Evolutionary conservation across 1,284 basidiomycete species (phyloP).

Genomic region (Schizopora paradoxa): DNA sequence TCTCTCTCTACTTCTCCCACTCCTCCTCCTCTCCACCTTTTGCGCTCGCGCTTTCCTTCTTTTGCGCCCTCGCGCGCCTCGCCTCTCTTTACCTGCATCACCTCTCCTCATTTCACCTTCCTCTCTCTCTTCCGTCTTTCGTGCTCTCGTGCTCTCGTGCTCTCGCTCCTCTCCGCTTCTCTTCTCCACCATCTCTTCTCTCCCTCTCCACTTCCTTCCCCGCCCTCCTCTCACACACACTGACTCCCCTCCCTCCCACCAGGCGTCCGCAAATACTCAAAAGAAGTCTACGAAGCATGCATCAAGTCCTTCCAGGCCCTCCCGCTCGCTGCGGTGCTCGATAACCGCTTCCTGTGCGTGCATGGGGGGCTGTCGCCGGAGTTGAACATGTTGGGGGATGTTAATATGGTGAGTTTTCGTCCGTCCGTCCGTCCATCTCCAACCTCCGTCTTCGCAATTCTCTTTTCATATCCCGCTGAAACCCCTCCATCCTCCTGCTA

Average conservation of each 20-base stretch:
- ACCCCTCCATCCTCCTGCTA: slow-evolving; percentile 12
- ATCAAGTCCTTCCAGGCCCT: slow-evolving; percentile 89
- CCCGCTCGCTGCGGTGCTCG: slow-evolving; percentile 90
- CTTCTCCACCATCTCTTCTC: too few relatives aligned
- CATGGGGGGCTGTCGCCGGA: slow-evolving; percentile 95
- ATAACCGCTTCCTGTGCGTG: slow-evolving; percentile 96
- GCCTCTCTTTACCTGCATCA: too few relatives aligned
- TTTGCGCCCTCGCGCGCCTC: not conserved
- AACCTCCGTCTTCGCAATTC: not conserved
- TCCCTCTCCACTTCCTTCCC: too few relatives aligned
- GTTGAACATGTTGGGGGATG: slow-evolving; percentile 77
- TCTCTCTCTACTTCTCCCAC: too few relatives aligned
- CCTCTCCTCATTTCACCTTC: too few relatives aligned
- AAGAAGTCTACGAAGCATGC: slow-evolving; percentile 84
- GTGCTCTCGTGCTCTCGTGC: too few relatives aligned
- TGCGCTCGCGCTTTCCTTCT: not conserved
- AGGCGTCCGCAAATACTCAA: slow-evolving; percentile 93
- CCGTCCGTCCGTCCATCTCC: slow-evolving; percentile 13
- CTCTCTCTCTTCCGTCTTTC: too few relatives aligned
- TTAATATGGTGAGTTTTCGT: slow-evolving; percentile 69
- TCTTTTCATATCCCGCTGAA: too few relatives aligned
- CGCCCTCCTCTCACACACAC: not conserved
- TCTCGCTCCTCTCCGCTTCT: too few relatives aligned
- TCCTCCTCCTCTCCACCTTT: too few relatives aligned
- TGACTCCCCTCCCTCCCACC: not conserved